These are phyloP conservation scores for Calonectria montana DNA, from an alignment of 2,329 filamentous ascomycete genomes.

Conservation along the genomic window DNA sequence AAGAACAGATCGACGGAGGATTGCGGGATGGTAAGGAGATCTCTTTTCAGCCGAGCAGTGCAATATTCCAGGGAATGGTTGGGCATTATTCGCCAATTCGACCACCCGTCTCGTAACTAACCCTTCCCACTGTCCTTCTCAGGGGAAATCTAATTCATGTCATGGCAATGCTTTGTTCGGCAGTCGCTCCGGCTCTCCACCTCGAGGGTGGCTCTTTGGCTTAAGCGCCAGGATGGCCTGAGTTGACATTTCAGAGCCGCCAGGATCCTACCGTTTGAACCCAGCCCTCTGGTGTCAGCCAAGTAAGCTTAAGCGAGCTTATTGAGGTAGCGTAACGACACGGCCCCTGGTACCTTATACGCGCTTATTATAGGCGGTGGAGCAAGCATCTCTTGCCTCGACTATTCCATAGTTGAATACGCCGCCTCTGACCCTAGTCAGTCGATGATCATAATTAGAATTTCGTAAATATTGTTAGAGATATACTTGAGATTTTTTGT, in stretches of 20 bases:
- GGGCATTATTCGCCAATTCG: background rate
- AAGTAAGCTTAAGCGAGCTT: slow-evolving; percentile 19
- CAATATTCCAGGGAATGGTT: background rate
- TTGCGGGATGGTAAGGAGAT: background rate
- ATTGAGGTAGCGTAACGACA: background rate
- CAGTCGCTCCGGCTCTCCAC: background rate
- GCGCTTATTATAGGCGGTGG: background rate
- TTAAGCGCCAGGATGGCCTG: background rate
- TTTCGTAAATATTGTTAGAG: background rate
- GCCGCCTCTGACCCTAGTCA: background rate
- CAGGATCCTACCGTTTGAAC: background rate
- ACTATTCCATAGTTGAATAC: background rate
- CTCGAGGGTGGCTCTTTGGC: background rate
- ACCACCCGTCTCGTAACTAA: background rate
- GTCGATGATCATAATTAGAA: too few species aligned
- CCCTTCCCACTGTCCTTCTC: background rate
- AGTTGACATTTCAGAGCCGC: background rate
- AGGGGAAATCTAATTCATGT: background rate
- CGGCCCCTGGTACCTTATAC: background rate
- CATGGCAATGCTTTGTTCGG: background rate
- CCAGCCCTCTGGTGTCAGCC: background rate
- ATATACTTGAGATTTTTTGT: background rate
- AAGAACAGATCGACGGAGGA: slow-evolving; percentile 3
- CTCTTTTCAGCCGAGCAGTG: background rate
- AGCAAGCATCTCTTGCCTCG: background rate